phyloP scores from a whole-genome alignment of 2,329 filamentous ascomycete species.

The Furcasterigmium furcatum region DNA sequence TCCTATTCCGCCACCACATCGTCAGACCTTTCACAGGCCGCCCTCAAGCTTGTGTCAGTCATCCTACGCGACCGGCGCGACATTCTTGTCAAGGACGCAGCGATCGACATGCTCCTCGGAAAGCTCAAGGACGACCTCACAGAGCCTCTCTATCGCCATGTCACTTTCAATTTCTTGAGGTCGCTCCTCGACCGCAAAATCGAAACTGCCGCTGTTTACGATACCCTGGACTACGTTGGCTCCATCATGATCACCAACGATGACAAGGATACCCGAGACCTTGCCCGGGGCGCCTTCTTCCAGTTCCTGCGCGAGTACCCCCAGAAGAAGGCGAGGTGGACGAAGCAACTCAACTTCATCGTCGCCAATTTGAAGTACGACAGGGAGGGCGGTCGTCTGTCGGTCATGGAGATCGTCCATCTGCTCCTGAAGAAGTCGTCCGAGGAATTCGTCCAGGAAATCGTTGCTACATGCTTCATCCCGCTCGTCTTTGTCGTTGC shows the following conservation, averaged over 20 bases:
- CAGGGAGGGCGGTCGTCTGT: conserved; percentile 82
- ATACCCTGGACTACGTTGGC: conserved; percentile 84
- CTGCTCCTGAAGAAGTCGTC: conserved; percentile 82
- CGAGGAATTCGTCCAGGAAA: conserved; percentile 77
- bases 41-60: conserved; percentile 82
- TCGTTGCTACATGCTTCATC: conserved; percentile 78
- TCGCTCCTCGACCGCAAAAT: conserved; percentile 83
- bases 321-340: conserved; percentile 84
- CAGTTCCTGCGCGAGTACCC: conserved; percentile 95
- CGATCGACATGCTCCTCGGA: conserved; percentile 77
- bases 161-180: conserved; percentile 92
- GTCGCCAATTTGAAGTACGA: conserved; percentile 90
- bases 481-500: conserved; percentile 81
- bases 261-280: conserved; percentile 80
- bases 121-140: conserved; percentile 86
- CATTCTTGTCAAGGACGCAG: conserved; percentile 73
- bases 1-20: conserved; percentile 74
- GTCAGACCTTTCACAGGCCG: conserved; percentile 81
- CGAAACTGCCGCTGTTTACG: conserved; percentile 84
- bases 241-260: conserved; percentile 96
- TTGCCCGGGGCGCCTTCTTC: conserved; percentile 86
- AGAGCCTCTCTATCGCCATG: conserved; percentile 85
- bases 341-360: conserved; percentile 84
- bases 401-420: conserved; percentile 89
- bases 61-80: conserved; percentile 78